Evolutionary conservation across 2,329 filamentous ascomycete species (phyloP).

Genomic region (Trichoderma hamatum): DNA sequence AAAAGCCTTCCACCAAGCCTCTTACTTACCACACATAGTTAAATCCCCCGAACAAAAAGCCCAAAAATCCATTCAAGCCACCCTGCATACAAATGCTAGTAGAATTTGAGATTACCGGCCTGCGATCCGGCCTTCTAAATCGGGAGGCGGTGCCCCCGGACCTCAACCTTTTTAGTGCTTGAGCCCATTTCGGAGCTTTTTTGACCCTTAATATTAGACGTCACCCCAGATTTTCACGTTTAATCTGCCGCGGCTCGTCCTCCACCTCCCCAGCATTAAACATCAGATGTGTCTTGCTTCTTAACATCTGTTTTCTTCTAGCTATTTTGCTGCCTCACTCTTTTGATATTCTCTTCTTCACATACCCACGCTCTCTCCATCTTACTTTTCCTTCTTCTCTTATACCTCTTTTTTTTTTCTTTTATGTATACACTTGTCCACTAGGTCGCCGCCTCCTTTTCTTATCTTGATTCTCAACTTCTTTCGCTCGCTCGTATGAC

Average conservation of each 20-base stretch:
- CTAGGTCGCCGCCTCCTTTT: not conserved
- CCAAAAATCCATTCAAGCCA: not conserved
- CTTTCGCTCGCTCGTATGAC: not conserved
- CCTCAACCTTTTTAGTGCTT: not conserved
- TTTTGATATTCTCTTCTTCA: not conserved
- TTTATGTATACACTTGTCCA: not conserved
- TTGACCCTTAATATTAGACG: constrained; percentile 14
- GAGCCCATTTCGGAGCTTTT: not conserved
- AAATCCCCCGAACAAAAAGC: not conserved
- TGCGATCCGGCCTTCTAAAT: constrained; percentile 1
- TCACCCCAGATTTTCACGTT: constrained; percentile 7
- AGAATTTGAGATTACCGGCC: not conserved
- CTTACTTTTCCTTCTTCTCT: not conserved
- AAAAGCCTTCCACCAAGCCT: not conserved
- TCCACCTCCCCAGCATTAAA: not conserved
- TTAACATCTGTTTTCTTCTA: not conserved
- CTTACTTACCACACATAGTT: not conserved
- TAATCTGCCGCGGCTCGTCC: not conserved
- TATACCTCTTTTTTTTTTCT: not conserved
- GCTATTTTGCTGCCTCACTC: not conserved
- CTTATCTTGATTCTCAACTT: not conserved
- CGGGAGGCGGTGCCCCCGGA: not conserved
- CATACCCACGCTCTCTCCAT: not conserved
- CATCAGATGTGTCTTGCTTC: not conserved
- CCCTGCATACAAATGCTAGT: not conserved